Percentiles rank a stretch among this genome's conserved stretches.
Conservation (phyloP, 176 grass and related monocot genomes). For the Secale cereale region DNA sequence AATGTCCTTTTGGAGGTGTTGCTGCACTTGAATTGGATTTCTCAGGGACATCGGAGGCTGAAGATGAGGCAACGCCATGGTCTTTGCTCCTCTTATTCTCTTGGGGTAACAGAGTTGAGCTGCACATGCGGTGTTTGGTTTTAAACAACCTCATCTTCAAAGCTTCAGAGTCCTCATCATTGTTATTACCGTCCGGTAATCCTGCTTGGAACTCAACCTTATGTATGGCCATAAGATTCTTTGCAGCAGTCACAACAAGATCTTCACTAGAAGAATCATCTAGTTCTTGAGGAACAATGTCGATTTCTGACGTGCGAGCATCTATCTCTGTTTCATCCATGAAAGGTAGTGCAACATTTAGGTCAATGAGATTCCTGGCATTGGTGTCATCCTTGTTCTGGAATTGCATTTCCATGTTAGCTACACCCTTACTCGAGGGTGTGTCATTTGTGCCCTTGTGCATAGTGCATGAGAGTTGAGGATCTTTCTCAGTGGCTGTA, state of each 20-base stretch:
- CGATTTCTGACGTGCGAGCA: slow-evolving; percentile 4
- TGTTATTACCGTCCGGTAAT: slow-evolving; percentile 20
- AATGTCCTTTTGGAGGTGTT: slow-evolving; percentile 63
- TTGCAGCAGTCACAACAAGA: slow-evolving; percentile 38
- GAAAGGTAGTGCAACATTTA: slow-evolving; percentile 53
- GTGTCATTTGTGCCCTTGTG: neutral
- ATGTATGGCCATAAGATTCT: slow-evolving; percentile 47
- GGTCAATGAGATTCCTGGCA: slow-evolving; percentile 47
- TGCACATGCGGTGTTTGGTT: slow-evolving; percentile 15
- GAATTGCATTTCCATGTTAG: slow-evolving; percentile 23
- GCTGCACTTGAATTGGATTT: slow-evolving; percentile 41
- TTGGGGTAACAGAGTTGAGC: slow-evolving; percentile 17
- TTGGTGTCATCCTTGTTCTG: slow-evolving; percentile 13
- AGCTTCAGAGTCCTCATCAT: slow-evolving; percentile 5
- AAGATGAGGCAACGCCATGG: slow-evolving; percentile 12
- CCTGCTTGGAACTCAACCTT: neutral
- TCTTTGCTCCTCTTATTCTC: slow-evolving; percentile 13
- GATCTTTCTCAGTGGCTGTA: slow-evolving; percentile 18
- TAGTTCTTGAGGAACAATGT: slow-evolving; percentile 27
- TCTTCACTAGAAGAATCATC: slow-evolving; percentile 29
- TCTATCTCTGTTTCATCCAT: slow-evolving; percentile 43
- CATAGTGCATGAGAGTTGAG: neutral
- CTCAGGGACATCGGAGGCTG: slow-evolving; percentile 23
- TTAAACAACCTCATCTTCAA: slow-evolving; percentile 51
- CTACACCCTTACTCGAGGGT: neutral